Conservation (phyloP, 495 filamentous ascomycete species). For the Jackrogersella multiformis region DNA sequence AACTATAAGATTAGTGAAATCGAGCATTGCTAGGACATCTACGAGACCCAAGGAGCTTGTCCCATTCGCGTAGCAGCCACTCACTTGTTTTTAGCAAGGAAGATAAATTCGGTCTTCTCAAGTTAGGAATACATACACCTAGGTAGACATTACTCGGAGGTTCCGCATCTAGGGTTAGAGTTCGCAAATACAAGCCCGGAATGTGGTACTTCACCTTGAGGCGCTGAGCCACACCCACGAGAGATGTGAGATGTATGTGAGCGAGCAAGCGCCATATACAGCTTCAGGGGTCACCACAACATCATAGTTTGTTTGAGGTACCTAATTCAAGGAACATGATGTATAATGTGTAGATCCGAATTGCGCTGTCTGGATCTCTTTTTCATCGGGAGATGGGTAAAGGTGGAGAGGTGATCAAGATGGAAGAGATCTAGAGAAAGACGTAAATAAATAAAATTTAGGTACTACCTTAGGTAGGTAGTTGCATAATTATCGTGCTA, state of each 20-base stretch:
- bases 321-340: too few species aligned
- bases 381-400: background rate
- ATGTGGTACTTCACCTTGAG: conserved; percentile 8
- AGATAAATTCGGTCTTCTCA: conserved; percentile 4
- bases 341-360: background rate
- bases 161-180: conserved; percentile 9
- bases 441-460: background rate
- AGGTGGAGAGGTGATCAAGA: background rate
- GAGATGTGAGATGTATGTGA: background rate
- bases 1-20: conserved; percentile 1
- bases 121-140: background rate
- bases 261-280: background rate
- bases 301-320: background rate
- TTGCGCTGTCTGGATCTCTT: background rate
- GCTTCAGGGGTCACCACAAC: background rate
- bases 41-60: background rate
- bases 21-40: background rate
- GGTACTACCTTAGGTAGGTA: too few species aligned
- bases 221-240: background rate
- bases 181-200: conserved; percentile 2
- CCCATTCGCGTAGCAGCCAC: background rate
- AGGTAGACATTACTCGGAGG: background rate
- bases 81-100: conserved; percentile 10
- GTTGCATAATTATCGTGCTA: background rate
- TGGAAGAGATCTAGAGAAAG: background rate